Evolutionary conservation across 768 basidiomycete genomes (phyloP).

Genomic region (Pisolithus sp.): DNA sequence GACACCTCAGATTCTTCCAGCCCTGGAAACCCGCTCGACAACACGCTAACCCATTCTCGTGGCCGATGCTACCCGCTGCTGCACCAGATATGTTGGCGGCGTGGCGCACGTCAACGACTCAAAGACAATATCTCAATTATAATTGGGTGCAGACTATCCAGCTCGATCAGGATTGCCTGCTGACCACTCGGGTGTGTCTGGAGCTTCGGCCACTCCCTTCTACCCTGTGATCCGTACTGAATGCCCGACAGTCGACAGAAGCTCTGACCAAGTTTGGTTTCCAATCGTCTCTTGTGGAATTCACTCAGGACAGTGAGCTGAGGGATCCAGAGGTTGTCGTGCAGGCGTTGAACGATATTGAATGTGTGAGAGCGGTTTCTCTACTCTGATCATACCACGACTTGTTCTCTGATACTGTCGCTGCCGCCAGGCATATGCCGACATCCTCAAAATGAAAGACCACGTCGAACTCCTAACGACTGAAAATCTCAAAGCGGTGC

Average conservation of each 20-base stretch:
- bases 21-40: constrained; percentile 26
- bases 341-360: constrained; percentile 17
- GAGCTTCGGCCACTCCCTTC: background rate
- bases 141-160: constrained; percentile 25
- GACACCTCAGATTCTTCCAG: constrained; percentile 25
- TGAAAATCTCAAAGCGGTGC: constrained; percentile 23
- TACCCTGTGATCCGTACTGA: background rate
- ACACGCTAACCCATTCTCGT: constrained; percentile 28
- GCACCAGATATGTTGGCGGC: constrained; percentile 23
- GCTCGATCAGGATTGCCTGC: constrained; percentile 22
- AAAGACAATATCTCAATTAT: constrained; percentile 26
- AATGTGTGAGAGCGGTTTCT: constrained; percentile 13
- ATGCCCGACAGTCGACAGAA: constrained; percentile 18
- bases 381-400: too few species aligned
- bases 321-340: constrained; percentile 18
- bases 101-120: constrained; percentile 18
- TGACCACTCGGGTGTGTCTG: constrained; percentile 14
- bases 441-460: constrained; percentile 17
- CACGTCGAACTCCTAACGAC: constrained; percentile 22
- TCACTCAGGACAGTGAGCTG: constrained; percentile 17
- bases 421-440: constrained; percentile 19
- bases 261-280: constrained; percentile 23
- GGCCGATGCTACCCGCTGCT: constrained; percentile 24
- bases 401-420: background rate
- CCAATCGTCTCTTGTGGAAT: constrained; percentile 17